phyloP scores from a whole-genome alignment of 2,329 filamentous ascomycete species.

The Fusarium humuli region DNA sequence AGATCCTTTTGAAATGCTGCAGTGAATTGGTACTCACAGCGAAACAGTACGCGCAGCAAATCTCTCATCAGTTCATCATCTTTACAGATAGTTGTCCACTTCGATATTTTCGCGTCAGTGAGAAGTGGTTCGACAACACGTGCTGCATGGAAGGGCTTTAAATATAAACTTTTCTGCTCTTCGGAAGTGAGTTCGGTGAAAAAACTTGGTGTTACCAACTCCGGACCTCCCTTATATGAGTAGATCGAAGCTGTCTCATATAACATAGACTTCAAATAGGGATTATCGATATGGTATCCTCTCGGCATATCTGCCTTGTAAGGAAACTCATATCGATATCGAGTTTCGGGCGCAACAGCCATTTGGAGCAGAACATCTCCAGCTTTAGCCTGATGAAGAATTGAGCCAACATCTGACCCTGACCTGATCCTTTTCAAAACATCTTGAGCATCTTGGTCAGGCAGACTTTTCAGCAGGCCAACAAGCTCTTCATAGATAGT shows the following conservation, averaged over 20 bases:
- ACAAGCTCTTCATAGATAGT: conserved; percentile 36
- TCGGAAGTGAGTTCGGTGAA: background rate
- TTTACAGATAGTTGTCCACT: conserved; percentile 53
- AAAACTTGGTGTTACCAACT: background rate
- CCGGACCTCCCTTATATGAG: background rate
- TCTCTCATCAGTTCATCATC: conserved; percentile 53
- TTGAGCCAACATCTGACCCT: conserved; percentile 47
- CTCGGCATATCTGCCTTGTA: conserved; percentile 46
- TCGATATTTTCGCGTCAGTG: conserved; percentile 45
- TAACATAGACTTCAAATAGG: conserved; percentile 45
- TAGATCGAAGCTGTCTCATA: conserved; percentile 42
- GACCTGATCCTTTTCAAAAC: conserved; percentile 52
- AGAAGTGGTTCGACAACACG: conserved; percentile 51
- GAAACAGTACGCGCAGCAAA: conserved; percentile 46
- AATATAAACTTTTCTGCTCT: conserved; percentile 42
- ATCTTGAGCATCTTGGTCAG: conserved; percentile 49
- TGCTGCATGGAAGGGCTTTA: conserved; percentile 54
- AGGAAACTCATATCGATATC: conserved; percentile 56
- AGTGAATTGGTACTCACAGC: conserved; percentile 53
- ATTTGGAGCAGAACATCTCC: conserved; percentile 56
- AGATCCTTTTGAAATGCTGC: conserved; percentile 54
- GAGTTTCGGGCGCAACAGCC: conserved; percentile 52
- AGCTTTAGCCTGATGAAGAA: conserved; percentile 51
- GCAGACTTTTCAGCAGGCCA: conserved; percentile 25
- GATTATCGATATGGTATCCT: conserved; percentile 32